These are phyloP conservation scores for Calonectria fujianensis DNA, from an alignment of 2,329 filamentous ascomycete genomes.

Conservation along the genomic window DNA sequence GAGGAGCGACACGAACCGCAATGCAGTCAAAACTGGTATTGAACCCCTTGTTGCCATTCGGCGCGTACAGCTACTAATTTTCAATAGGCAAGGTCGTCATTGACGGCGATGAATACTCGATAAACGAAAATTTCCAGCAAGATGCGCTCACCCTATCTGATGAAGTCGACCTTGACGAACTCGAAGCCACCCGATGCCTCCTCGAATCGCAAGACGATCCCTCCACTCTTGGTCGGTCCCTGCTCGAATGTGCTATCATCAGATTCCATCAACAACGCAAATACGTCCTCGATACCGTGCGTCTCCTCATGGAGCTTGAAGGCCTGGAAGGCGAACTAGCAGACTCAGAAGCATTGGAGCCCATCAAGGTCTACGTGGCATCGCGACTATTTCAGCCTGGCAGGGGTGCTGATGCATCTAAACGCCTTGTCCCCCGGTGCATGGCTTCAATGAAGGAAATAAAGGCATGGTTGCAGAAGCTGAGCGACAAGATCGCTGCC, in stretches of 20 bases:
- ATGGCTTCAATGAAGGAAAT: constrained; percentile 85
- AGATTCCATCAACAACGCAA: constrained; percentile 91
- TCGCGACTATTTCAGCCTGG: constrained; percentile 58
- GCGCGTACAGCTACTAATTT: constrained; percentile 42
- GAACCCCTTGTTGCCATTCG: constrained; percentile 9
- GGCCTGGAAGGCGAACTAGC: constrained; percentile 73
- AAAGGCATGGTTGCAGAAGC: constrained; percentile 83
- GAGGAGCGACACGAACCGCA: constrained; percentile 85
- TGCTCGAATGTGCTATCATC: constrained; percentile 87
- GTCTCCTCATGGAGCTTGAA: constrained; percentile 84
- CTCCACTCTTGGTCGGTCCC: constrained; percentile 80
- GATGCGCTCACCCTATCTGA: constrained; percentile 88
- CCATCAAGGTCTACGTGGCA: constrained; percentile 60
- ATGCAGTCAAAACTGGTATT: constrained; percentile 80
- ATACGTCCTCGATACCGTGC: constrained; percentile 88
- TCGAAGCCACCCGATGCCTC: constrained; percentile 86
- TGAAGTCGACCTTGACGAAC: constrained; percentile 91
- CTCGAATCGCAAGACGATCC: constrained; percentile 83
- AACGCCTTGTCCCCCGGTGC: constrained; percentile 83
- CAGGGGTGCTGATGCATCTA: constrained; percentile 63
- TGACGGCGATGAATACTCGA: constrained; percentile 81
- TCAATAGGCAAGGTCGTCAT: constrained; percentile 84
- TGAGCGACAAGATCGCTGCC: constrained; percentile 85
- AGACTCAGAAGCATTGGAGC: constrained; percentile 57
- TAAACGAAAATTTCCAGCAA: constrained; percentile 93